Conservation (phyloP, 2,329 filamentous ascomycete species). For the Pyrenophora seminiperda region DNA sequence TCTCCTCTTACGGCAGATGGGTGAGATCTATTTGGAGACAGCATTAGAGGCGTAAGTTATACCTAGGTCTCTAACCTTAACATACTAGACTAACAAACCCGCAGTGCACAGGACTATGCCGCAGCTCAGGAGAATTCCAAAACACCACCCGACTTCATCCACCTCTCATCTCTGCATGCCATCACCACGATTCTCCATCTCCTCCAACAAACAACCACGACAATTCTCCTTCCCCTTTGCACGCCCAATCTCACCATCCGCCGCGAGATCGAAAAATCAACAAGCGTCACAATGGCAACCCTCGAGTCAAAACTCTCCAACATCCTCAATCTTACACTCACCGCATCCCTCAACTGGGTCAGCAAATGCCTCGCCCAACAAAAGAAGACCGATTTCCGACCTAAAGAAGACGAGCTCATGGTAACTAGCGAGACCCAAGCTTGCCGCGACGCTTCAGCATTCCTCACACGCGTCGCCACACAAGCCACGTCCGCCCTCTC, state of each 20-base stretch:
- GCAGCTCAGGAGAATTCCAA: slow-evolving; percentile 79
- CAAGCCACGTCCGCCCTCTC: slow-evolving; percentile 73
- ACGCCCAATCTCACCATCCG: slow-evolving; percentile 88
- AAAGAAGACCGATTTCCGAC: slow-evolving; percentile 87
- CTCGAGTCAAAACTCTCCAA: slow-evolving; percentile 84
- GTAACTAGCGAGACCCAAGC: slow-evolving; percentile 70
- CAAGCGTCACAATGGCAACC: slow-evolving; percentile 71
- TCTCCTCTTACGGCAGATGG: slow-evolving; percentile 84
- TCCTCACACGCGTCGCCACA: slow-evolving; percentile 71
- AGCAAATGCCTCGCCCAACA: slow-evolving; percentile 73
- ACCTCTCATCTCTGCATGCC: slow-evolving; percentile 77
- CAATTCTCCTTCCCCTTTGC: slow-evolving; percentile 87
- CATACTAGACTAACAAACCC: slow-evolving; percentile 14
- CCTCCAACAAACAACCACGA: slow-evolving; percentile 89
- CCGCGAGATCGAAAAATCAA: slow-evolving; percentile 85
- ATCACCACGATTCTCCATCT: slow-evolving; percentile 89
- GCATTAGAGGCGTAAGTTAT: slow-evolving; percentile 62
- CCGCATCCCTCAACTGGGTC: slow-evolving; percentile 78
- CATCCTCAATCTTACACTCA: slow-evolving; percentile 71
- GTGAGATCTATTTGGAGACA: slow-evolving; percentile 75
- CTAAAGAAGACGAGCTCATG: slow-evolving; percentile 68
- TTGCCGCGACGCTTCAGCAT: slow-evolving; percentile 79
- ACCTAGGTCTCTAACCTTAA: background rate
- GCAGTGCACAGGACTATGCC: slow-evolving; percentile 66
- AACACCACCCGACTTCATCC: slow-evolving; percentile 83